Conservation (phyloP, 805 yeast species). For the Metschnikowia aberdeeniae region DNA sequence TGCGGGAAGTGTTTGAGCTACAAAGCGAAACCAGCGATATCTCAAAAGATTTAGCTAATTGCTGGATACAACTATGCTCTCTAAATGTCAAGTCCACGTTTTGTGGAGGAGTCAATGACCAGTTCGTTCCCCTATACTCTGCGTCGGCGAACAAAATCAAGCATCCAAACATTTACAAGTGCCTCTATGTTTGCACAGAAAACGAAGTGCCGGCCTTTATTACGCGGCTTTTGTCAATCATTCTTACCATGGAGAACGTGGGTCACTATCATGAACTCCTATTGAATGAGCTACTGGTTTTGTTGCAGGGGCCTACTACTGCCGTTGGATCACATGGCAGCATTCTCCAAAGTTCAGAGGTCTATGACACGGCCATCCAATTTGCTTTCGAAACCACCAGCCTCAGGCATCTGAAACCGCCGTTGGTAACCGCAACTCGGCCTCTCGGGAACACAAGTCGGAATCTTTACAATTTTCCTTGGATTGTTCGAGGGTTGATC, state of each 20-base stretch:
- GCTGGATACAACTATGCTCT: slow-evolving; percentile 19
- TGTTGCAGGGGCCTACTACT: slow-evolving; percentile 22
- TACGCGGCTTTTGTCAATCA: slow-evolving; percentile 23
- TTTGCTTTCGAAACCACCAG: slow-evolving; percentile 37
- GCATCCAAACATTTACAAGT: slow-evolving; percentile 38
- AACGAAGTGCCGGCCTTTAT: slow-evolving; percentile 27
- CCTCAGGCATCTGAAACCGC: slow-evolving; percentile 13
- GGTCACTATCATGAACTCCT: slow-evolving; percentile 33
- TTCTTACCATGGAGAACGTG: slow-evolving; percentile 31
- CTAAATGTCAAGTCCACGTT: slow-evolving; percentile 34
- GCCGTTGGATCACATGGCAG: slow-evolving; percentile 27
- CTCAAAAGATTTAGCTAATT: slow-evolving; percentile 15
- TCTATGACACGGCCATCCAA: slow-evolving; percentile 28
- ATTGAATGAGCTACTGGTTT: slow-evolving; percentile 26
- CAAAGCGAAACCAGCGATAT: slow-evolving; percentile 21
- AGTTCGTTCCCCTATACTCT: slow-evolving; percentile 33
- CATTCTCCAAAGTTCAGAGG: slow-evolving; percentile 20
- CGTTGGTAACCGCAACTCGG: neutral
- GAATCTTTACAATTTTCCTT: slow-evolving; percentile 31
- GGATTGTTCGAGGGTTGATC: slow-evolving; percentile 36
- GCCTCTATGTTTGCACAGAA: slow-evolving; percentile 20
- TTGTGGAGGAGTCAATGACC: slow-evolving; percentile 33
- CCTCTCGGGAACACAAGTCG: neutral
- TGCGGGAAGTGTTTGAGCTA: slow-evolving; percentile 33
- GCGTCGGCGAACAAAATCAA: slow-evolving; percentile 25